These are phyloP conservation scores for Strobilomyces echinocephalus DNA, from an alignment of 768 basidiomycete species.

Conservation along the genomic window DNA sequence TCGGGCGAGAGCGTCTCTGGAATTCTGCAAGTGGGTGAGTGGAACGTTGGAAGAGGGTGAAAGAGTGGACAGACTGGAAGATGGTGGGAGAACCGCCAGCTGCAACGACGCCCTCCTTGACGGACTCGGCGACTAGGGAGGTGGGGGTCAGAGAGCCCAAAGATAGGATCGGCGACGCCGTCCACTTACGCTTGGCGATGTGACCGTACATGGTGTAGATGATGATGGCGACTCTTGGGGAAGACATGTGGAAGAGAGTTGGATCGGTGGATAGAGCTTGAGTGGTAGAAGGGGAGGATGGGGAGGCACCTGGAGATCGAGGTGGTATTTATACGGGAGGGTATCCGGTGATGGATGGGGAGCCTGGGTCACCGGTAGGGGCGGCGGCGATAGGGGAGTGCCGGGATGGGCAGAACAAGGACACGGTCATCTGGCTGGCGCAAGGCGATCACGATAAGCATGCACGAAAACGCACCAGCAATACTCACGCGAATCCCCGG, in stretches of 20 bases:
- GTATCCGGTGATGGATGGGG: background rate
- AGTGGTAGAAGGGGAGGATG: background rate
- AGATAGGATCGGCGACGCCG: background rate
- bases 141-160: background rate
- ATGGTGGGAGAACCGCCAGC: constrained; percentile 51
- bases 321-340: constrained; percentile 13
- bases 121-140: constrained; percentile 54
- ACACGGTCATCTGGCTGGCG: constrained; percentile 1
- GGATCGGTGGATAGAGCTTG: background rate
- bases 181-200: constrained; percentile 56
- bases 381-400: background rate
- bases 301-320: background rate
- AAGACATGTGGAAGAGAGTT: constrained; percentile 39
- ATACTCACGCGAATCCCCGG: constrained; percentile 15
- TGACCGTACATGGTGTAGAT: constrained; percentile 76
- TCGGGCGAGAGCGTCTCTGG: constrained; percentile 74
- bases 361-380: background rate
- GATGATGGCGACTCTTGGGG: constrained; percentile 58
- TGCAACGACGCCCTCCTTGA: constrained; percentile 40
- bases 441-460: background rate
- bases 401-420: constrained; percentile 9
- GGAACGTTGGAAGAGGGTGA: background rate
- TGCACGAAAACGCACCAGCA: constrained; percentile 7
- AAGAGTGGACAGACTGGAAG: constrained; percentile 44
- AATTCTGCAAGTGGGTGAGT: constrained; percentile 42